phyloP scores from a whole-genome alignment of 768 basidiomycete species.

The Trametes cubensis region DNA sequence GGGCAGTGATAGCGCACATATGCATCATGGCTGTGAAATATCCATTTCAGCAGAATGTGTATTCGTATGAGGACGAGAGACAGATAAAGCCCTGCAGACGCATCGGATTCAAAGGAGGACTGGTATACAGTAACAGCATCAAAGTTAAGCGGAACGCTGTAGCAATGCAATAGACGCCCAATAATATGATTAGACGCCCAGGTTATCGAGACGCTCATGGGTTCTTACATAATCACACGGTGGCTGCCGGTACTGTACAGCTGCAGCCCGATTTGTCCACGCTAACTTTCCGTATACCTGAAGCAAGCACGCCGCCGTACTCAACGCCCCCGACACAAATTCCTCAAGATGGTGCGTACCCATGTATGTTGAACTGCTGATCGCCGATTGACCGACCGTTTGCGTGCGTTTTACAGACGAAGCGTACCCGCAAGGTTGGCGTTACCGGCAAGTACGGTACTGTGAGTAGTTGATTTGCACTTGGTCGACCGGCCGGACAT shows the following conservation, averaged over 20 bases:
- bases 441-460: constrained; percentile 99
- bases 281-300: constrained; percentile 6
- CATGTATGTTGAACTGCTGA: neutral
- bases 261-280: constrained; percentile 25
- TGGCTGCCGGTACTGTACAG: constrained; percentile 27
- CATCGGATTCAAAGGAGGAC: too few species aligned
- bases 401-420: constrained; percentile 53
- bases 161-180: too few species aligned
- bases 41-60: too few species aligned
- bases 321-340: constrained; percentile 27
- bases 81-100: too few species aligned
- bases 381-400: constrained; percentile 20
- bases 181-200: too few species aligned
- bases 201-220: neutral
- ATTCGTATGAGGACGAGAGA: too few species aligned
- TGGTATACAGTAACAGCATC: too few species aligned
- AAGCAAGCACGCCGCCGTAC: constrained; percentile 25
- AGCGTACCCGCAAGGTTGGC: constrained; percentile 99
- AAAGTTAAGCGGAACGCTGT: too few species aligned
- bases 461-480: constrained; percentile 52
- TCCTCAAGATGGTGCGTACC: constrained; percentile 34
- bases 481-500: neutral
- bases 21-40: too few species aligned
- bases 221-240: constrained; percentile 12
- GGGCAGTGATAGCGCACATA: too few species aligned